Percentiles rank a stretch among this genome's conserved stretches.
Conservation (phyloP, 768 basidiomycete species). For the Tylopilus vinaceipallidus region DNA sequence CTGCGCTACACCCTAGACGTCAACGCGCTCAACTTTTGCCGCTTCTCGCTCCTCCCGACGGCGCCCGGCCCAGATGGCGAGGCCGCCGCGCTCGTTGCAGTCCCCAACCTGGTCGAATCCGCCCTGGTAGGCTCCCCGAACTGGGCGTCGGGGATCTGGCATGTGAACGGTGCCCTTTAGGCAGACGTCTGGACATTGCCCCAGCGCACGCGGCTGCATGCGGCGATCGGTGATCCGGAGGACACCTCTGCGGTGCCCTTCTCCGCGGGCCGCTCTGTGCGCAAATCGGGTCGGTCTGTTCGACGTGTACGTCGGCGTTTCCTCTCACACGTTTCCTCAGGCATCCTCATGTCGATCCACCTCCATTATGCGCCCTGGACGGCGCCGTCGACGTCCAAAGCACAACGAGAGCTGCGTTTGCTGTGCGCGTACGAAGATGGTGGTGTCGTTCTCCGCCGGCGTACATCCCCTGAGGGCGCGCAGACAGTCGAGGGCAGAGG, state of each 20-base stretch:
- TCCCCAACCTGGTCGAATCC: constrained; percentile 90
- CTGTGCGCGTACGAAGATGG: constrained; percentile 86
- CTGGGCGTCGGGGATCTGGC: background rate
- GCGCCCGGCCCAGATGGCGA: constrained; percentile 13
- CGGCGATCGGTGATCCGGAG: constrained; percentile 70
- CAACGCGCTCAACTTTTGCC: constrained; percentile 93
- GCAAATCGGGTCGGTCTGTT: constrained; percentile 50
- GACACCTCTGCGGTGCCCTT: constrained; percentile 24
- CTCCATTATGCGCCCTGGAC: constrained; percentile 42
- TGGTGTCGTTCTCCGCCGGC: constrained; percentile 67
- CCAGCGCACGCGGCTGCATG: constrained; percentile 65
- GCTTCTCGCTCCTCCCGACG: constrained; percentile 65
- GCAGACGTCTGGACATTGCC: constrained; percentile 88
- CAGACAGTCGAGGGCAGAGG: constrained; percentile 63
- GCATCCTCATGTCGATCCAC: constrained; percentile 88
- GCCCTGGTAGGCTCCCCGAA: constrained; percentile 53
- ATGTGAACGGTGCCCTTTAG: constrained; percentile 37
- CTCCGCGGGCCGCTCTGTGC: constrained; percentile 48
- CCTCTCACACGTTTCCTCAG: constrained; percentile 44
- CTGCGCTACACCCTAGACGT: constrained; percentile 76
- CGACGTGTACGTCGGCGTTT: background rate
- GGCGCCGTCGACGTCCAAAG: constrained; percentile 33
- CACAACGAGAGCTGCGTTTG: constrained; percentile 49
- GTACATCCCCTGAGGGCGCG: constrained; percentile 35
- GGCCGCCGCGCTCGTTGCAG: constrained; percentile 56